Conservation (phyloP, 176 grass and related monocot genomes). For the Triticum turgidum region DNA sequence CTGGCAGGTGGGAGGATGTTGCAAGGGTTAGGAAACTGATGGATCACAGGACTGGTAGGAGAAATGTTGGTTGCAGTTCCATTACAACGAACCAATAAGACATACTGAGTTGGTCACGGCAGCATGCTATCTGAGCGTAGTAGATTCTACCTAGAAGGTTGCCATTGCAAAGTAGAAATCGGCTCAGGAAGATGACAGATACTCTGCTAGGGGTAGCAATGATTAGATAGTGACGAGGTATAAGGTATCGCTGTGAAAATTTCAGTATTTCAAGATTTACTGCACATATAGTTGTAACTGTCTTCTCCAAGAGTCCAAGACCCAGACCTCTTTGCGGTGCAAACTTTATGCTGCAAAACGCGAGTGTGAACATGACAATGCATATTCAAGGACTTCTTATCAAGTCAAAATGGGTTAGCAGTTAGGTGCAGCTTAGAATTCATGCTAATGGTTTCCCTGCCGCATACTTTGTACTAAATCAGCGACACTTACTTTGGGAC, state of each 20-base stretch:
- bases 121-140: not conserved
- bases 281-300: not conserved
- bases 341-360: not conserved
- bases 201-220: not conserved
- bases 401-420: not conserved
- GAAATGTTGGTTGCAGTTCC: constrained; percentile 50
- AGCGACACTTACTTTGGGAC: no score
- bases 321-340: not conserved
- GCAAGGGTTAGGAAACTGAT: constrained; percentile 47
- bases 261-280: not conserved
- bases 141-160: not conserved
- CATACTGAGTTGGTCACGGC: not conserved
- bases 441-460: not conserved
- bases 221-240: not conserved
- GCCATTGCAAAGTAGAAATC: constrained; percentile 8
- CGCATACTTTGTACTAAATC: no score
- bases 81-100: constrained; percentile 15
- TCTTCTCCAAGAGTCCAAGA: not conserved
- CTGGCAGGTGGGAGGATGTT: constrained; percentile 65
- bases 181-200: not conserved
- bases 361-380: not conserved
- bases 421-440: not conserved
- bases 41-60: constrained; percentile 41
- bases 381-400: not conserved
- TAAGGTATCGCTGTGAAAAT: not conserved